phyloP scores from a whole-genome alignment of 2,329 filamentous ascomycete genomes.

The Karstenula rhodostoma region DNA sequence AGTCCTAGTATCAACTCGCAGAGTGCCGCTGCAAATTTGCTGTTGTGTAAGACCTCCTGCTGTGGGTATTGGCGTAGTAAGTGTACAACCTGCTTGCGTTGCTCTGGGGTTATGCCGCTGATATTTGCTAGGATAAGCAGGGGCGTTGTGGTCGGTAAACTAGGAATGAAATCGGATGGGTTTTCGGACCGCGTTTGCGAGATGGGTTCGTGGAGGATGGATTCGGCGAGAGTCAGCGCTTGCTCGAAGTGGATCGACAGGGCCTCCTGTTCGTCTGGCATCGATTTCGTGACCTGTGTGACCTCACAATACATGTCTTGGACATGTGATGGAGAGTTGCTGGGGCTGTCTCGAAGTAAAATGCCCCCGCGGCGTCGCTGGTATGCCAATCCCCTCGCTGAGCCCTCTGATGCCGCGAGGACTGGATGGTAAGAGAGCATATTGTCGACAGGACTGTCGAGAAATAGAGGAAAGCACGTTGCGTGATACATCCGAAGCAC shows the following conservation, averaged over 20 bases:
- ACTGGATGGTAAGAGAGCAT: conserved; percentile 4
- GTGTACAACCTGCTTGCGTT: conserved; percentile 1
- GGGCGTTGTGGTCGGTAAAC: conserved; percentile 5
- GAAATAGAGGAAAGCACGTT: conserved; percentile 10
- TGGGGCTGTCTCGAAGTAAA: background rate
- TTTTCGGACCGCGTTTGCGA: background rate
- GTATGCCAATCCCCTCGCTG: background rate
- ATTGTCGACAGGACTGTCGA: conserved; percentile 6
- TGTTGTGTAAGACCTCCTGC: conserved; percentile 4
- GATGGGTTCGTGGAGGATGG: conserved; percentile 1
- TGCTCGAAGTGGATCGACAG: conserved; percentile 6
- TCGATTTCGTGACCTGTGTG: background rate
- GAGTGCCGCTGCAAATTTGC: conserved; percentile 6
- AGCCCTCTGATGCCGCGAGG: background rate
- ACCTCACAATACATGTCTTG: background rate
- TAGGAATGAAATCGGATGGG: background rate
- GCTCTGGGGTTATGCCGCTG: conserved; percentile 1
- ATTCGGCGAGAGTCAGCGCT: conserved; percentile 7
- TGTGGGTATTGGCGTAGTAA: conserved; percentile 8
- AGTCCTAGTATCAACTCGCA: conserved; percentile 5
- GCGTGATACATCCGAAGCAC: conserved; percentile 5
- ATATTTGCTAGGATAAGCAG: conserved; percentile 11
- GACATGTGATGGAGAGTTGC: background rate
- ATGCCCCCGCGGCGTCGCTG: conserved; percentile 1
- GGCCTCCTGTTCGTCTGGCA: background rate